phyloP scores from a whole-genome alignment of 805 yeast species.

The Kodamaea fukazawae region DNA sequence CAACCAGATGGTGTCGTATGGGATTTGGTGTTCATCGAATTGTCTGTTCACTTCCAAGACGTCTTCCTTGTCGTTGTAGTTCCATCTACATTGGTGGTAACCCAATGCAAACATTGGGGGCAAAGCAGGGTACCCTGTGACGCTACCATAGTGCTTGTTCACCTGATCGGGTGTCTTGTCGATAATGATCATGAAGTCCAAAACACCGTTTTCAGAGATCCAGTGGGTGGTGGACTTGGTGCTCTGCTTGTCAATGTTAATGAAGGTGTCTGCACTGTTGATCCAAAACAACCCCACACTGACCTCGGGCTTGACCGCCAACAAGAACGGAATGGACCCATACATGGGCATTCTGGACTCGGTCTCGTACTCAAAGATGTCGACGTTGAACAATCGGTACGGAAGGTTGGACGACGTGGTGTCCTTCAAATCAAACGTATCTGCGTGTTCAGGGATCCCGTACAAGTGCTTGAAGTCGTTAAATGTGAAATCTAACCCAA shows the following conservation, averaged over 20 bases:
- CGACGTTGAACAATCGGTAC: slow-evolving; percentile 87
- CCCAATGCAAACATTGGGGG: slow-evolving; percentile 83
- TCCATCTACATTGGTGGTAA: slow-evolving; percentile 97
- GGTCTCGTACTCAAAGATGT: slow-evolving; percentile 88
- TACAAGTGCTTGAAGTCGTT: slow-evolving; percentile 60
- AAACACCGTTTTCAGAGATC: slow-evolving; percentile 87
- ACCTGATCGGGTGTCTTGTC: slow-evolving; percentile 58
- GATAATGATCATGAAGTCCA: slow-evolving; percentile 71
- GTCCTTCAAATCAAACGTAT: slow-evolving; percentile 67
- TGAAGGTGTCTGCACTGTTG: slow-evolving; percentile 88
- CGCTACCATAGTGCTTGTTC: slow-evolving; percentile 55
- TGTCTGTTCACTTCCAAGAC: slow-evolving; percentile 66
- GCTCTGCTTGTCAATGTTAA: slow-evolving; percentile 56
- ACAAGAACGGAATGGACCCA: slow-evolving; percentile 87
- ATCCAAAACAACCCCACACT: slow-evolving; percentile 87
- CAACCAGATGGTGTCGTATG: slow-evolving; percentile 91
- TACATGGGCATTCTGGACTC: slow-evolving; percentile 88
- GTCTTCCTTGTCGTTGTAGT: slow-evolving; percentile 85
- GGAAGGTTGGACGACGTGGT: slow-evolving; percentile 62
- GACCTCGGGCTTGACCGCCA: slow-evolving; percentile 56
- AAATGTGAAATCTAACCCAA: slow-evolving; percentile 75
- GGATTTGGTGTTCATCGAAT: slow-evolving; percentile 73
- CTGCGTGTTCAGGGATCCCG: slow-evolving; percentile 98
- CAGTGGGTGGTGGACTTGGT: slow-evolving; percentile 60
- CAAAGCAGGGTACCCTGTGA: slow-evolving; percentile 71